Evolutionary conservation across 768 basidiomycete species (phyloP), one percentile per base, ranked within the genome.

Genomic region (Brasilioporus rufonigricans): DNA sequence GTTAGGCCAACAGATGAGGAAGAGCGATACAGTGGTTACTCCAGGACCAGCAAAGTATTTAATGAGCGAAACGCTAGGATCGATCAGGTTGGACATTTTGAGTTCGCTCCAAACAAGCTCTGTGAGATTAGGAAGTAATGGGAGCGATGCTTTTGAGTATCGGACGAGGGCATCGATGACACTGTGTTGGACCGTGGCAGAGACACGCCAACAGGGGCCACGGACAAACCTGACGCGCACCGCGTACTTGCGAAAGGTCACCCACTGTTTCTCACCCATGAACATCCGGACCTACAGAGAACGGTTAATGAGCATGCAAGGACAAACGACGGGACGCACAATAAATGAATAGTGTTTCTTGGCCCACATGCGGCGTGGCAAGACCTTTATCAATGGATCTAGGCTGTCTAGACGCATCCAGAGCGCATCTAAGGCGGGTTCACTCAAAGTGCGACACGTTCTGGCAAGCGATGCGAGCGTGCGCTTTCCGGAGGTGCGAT

Each of bases 401-500:
- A 67, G 66, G 27, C 44, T 60, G n/a, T 67, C 66, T 1, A 67
- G 56, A 43, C 60, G 56, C 66, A 61, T 61, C 68, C 68, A 70
- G 7, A 71, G 60, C 1, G 38, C 52, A 58, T 70, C 68, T n/a
- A 70, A 26, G 1, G 68, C 60, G 2, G 61, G 54, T n/a, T 26
- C 49, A 26, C 58, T 63, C 41, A 69, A 54, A 0, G 63, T 51
- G 12, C 50, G 59, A 40, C 69, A 70, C 0, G 68, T 71, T 39
- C 61, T 54, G 8, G 69, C 67, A 16, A 70, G 67, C 0, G 55
- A 57, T 40, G 60, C 67, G 9, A 69, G 67, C 1, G 68, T 59
- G 13, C 57, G 57, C 35, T 62, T 68, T 3, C 66, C 66, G 12
- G 16, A 32, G 0, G 50, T 50, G 23, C 54, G 60, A 39, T 57